phyloP scores from a whole-genome alignment of 805 yeast genomes.

The Wickerhamiella australiensis region DNA sequence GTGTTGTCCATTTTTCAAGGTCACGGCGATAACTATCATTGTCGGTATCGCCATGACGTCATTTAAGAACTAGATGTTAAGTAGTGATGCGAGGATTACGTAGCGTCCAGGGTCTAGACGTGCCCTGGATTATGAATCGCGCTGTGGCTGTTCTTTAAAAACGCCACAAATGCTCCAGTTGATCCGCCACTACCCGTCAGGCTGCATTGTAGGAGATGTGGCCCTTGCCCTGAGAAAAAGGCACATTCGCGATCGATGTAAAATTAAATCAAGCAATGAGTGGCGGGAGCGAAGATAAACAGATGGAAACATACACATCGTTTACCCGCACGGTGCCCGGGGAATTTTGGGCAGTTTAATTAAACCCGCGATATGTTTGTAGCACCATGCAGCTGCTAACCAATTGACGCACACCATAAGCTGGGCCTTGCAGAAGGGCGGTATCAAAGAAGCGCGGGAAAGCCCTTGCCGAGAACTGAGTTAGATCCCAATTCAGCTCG shows the following conservation, averaged over 20 bases:
- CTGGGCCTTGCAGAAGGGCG: not conserved
- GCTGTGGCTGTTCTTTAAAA: no score
- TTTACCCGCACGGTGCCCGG: not conserved
- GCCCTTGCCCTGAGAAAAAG: not conserved
- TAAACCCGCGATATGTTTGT: not conserved
- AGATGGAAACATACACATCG: not conserved
- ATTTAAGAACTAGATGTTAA: no score
- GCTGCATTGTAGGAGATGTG: not conserved
- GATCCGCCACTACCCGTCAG: conserved; percentile 1
- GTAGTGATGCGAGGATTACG: no score
- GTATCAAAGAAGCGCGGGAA: conserved; percentile 2
- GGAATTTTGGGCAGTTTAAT: not conserved
- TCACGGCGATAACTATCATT: no score
- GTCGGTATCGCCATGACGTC: no score
- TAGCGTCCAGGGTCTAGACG: no score
- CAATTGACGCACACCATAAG: not conserved
- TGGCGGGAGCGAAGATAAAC: not conserved
- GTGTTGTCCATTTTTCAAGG: no score
- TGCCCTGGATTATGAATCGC: no score
- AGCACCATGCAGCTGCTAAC: not conserved
- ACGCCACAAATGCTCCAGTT: not conserved
- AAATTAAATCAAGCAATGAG: not conserved
- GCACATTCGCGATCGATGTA: not conserved
- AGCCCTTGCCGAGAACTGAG: no score
- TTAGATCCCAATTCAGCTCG: no score